Percentiles rank a stretch among this genome's conserved stretches.
Conservation (phyloP, 2,329 filamentous ascomycete species). For the Juglanconis oblonga region DNA sequence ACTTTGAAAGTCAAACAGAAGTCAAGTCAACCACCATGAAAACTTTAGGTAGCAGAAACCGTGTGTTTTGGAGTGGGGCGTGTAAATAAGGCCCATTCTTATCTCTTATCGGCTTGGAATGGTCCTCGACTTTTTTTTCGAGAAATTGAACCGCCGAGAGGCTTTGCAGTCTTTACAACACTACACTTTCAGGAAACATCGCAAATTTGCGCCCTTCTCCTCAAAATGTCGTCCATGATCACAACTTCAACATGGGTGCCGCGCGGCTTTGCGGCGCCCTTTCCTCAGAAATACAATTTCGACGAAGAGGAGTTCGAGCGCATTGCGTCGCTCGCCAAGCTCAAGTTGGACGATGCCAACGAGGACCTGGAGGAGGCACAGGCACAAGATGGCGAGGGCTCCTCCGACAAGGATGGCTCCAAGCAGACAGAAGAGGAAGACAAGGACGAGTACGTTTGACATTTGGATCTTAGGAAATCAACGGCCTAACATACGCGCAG, state of each 20-base stretch:
- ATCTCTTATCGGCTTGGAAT: background rate
- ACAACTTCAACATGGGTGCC: slow-evolving; percentile 75
- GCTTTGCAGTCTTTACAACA: background rate
- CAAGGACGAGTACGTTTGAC: slow-evolving; percentile 33
- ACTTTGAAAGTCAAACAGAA: too few species aligned
- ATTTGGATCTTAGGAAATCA: background rate
- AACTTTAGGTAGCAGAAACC: too few species aligned
- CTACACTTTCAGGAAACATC: background rate
- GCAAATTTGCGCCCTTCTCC: slow-evolving; percentile 7
- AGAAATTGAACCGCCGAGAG: background rate
- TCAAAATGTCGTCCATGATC: slow-evolving; percentile 65
- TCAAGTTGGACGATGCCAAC: slow-evolving; percentile 88
- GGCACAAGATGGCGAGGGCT: slow-evolving; percentile 33
- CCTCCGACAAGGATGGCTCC: slow-evolving; percentile 17
- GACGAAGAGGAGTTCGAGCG: slow-evolving; percentile 73
- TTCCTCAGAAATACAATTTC: slow-evolving; percentile 71
- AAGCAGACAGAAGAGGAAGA: slow-evolving; percentile 22
- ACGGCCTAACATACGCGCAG: slow-evolving; percentile 31
- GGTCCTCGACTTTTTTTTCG: background rate
- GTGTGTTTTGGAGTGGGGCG: too few species aligned
- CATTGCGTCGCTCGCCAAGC: slow-evolving; percentile 70
- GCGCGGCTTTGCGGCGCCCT: slow-evolving; percentile 71
- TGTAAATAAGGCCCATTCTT: background rate
- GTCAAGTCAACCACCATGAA: too few species aligned
- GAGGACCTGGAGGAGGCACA: slow-evolving; percentile 77